These are phyloP conservation scores for Brachypodium distachyon DNA, from an alignment of 202 grass and related monocot genomes.

Conservation along the genomic window DNA sequence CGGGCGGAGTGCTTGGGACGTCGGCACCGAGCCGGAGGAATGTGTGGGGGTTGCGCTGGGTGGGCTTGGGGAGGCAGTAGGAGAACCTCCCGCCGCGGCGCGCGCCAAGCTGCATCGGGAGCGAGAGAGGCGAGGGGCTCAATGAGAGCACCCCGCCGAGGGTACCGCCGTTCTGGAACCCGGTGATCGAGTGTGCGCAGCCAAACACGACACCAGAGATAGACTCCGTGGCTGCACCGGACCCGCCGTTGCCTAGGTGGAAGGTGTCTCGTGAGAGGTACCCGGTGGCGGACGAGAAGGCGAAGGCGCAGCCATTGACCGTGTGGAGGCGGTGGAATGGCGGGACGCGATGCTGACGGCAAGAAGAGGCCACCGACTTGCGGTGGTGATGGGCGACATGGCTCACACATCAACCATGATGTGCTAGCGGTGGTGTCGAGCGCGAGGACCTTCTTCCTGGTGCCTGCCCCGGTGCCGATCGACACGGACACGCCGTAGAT, in stretches of 20 bases:
- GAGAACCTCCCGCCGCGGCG: not conserved
- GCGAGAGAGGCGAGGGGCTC: not conserved
- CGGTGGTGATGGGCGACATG: too few species aligned
- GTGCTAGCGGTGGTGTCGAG: too few species aligned
- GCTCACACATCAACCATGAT: too few species aligned
- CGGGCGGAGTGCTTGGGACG: not conserved
- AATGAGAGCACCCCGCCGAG: not conserved
- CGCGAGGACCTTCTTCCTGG: too few species aligned
- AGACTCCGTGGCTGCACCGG: not conserved
- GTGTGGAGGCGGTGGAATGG: too few species aligned
- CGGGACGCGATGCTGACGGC: too few species aligned
- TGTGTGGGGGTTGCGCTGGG: not conserved
- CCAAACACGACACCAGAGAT: not conserved
- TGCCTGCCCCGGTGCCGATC: too few species aligned
- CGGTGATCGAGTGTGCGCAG: not conserved
- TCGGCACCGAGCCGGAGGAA: not conserved
- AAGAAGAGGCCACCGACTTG: too few species aligned
- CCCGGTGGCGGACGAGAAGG: not conserved
- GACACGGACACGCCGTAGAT: too few species aligned
- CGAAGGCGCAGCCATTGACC: not conserved
- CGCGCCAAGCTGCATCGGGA: not conserved
- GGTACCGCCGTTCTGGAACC: not conserved
- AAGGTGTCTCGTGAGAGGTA: not conserved
- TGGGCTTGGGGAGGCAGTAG: not conserved
- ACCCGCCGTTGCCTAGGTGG: not conserved